Evolutionary conservation across 306 rosid genomes (phyloP), one percentile per base, ranked within the genome.

Genomic region (Begonia loranthoides): DNA sequence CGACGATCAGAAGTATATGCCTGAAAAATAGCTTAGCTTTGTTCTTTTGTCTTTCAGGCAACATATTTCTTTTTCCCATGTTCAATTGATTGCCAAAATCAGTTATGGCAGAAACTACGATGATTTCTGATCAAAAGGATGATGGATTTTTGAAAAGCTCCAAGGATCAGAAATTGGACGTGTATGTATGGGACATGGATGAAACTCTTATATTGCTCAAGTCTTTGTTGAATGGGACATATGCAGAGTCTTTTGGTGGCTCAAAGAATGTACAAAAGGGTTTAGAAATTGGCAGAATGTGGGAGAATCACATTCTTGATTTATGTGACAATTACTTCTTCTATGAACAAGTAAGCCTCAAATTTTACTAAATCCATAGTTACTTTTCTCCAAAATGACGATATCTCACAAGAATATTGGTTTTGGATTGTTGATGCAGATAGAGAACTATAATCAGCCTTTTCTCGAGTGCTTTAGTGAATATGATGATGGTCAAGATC

Each of bases 101-200:
- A 41, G 13, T 13, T 54, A 84, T 84, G 90, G 76, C 78, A 64
- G 66, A 70, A 17, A 50, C 52, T 41, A 54, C 77, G 9, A 58
- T 64, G 47, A 13, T 19, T 40, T 51, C 58, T 38, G 69, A 63
- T 14, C 58, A 69, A 57, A 73, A 64, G 40, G 9, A 58, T 51
- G 66, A 33, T 17, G 75, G 50, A 56, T 39, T 59, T 60, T 55
- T 74, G 16, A 49, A 58, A 17, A 49, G 54, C 19, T 38, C 40
- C 57, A 51, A 51, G 49, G 71, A 62, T 73, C 63, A 67, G 6
- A 74, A 70, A 59, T 41, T 76, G 56, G 77, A 78, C 62, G 90
- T 85, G 12, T 79, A 79, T 28, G 59, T 79, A 49, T 85, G 97
- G 97, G 95, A 85, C 69, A 85, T 89, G 97, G 97, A 89, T 49